These are phyloP conservation scores for Saccharomyces hybrid DNA, from an alignment of 1,139 yeast genomes.

Conservation along the genomic window DNA sequence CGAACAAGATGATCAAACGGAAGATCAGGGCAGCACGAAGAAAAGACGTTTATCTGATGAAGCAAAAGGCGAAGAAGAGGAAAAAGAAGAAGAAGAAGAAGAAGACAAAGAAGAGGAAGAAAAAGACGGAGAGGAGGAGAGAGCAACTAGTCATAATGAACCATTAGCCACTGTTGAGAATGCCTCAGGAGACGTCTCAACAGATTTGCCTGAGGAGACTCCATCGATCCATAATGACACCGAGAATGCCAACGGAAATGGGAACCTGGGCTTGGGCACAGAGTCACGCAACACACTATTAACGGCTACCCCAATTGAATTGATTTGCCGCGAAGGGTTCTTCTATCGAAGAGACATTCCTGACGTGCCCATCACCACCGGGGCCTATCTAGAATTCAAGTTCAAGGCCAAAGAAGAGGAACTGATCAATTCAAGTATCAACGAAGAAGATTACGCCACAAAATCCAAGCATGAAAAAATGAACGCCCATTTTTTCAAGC, in stretches of 20 bases:
- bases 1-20: not conserved
- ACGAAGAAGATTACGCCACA: conserved; percentile 17
- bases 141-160: not conserved
- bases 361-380: conserved; percentile 26
- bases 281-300: conserved; percentile 17
- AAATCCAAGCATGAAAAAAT: conserved; percentile 23
- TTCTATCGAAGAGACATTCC: conserved; percentile 25
- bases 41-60: conserved; percentile 8
- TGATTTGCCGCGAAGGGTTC: conserved; percentile 29
- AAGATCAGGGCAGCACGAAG: not conserved
- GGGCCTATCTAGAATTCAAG: conserved; percentile 26
- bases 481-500: conserved; percentile 26
- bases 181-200: not conserved
- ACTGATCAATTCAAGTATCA: conserved; percentile 17
- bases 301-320: conserved; percentile 28
- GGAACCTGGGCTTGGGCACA: not conserved
- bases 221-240: not conserved
- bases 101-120: not conserved
- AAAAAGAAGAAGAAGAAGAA: not conserved
- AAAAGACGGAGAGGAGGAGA: not conserved
- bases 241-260: not conserved
- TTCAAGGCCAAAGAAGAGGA: conserved; percentile 28
- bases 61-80: not conserved
- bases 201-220: not conserved
- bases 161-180: not conserved